These are phyloP conservation scores for Aspergillus aculeatinus DNA, from an alignment of 2,329 filamentous ascomycete species.

Conservation along the genomic window DNA sequence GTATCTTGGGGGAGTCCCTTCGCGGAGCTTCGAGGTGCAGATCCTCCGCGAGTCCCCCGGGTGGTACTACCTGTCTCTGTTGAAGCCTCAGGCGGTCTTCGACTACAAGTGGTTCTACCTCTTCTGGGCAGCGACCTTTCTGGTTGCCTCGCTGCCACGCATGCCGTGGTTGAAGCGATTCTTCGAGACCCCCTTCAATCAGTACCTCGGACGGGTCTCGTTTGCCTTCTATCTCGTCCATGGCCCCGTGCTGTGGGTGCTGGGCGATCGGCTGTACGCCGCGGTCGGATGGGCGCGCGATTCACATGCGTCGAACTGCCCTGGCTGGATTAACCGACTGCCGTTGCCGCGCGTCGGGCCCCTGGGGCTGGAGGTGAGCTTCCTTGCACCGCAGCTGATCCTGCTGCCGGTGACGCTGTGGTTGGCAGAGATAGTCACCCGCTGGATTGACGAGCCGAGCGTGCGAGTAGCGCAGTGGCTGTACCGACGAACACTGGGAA, in stretches of 20 bases:
- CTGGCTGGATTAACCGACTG: constrained; percentile 58
- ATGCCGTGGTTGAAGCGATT: constrained; percentile 58
- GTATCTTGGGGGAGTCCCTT: constrained; percentile 62
- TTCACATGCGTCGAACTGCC: constrained; percentile 52
- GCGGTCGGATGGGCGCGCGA: constrained; percentile 57
- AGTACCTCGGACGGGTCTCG: constrained; percentile 63
- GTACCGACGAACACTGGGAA: constrained; percentile 48
- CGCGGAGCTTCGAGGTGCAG: constrained; percentile 49
- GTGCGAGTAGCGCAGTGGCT: constrained; percentile 59
- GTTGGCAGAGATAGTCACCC: constrained; percentile 58
- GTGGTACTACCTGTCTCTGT: constrained; percentile 59
- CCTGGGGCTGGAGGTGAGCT: constrained; percentile 60
- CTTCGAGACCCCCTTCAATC: constrained; percentile 59
- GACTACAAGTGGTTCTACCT: constrained; percentile 69
- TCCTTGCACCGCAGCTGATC: constrained; percentile 60
- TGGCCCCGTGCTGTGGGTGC: constrained; percentile 58
- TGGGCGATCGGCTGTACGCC: constrained; percentile 65
- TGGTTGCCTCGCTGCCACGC: constrained; percentile 58
- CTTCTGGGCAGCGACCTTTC: constrained; percentile 59
- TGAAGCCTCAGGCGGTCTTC: constrained; percentile 66
- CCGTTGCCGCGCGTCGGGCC: constrained; percentile 57
- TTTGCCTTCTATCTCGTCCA: constrained; percentile 65
- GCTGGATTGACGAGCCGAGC: constrained; percentile 59
- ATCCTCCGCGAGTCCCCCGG: constrained; percentile 56
- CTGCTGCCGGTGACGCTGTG: constrained; percentile 61